Conservation (phyloP, 768 basidiomycete species). For the Pulveroboletus sp. region DNA sequence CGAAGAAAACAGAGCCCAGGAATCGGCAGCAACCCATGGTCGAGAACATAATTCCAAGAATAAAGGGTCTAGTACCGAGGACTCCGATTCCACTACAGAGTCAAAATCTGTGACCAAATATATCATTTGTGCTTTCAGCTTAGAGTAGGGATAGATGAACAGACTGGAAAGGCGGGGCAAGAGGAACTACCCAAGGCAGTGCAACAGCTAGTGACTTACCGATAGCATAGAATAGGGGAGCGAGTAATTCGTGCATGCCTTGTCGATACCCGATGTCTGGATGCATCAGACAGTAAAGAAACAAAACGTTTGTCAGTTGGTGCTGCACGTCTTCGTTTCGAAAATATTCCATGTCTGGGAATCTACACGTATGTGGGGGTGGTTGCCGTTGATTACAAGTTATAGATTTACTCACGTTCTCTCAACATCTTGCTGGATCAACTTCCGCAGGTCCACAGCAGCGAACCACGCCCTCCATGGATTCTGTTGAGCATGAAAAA, state of each 20-base stretch:
- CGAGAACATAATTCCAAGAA: constrained; percentile 61
- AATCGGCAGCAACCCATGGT: constrained; percentile 76
- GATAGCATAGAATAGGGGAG: constrained; percentile 72
- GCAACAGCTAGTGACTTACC: constrained; percentile 20
- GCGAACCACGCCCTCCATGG: constrained; percentile 96
- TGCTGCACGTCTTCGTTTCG: constrained; percentile 67
- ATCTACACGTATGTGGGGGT: constrained; percentile 44
- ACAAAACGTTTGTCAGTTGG: constrained; percentile 82
- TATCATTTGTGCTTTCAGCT: constrained; percentile 24
- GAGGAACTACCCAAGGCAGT: constrained; percentile 1
- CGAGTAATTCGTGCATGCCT: constrained; percentile 97
- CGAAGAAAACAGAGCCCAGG: constrained; percentile 75
- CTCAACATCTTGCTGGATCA: constrained; percentile 91
- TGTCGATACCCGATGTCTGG: constrained; percentile 90
- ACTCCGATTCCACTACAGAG: constrained; percentile 44
- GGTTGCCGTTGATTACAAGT: constrained; percentile 1
- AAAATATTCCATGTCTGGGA: constrained; percentile 96
- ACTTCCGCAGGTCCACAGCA: constrained; percentile 82
- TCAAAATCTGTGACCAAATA: constrained; percentile 62
- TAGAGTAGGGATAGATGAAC: constrained; percentile 15
- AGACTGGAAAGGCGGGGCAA: constrained; percentile 7
- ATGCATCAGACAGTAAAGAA: constrained; percentile 75
- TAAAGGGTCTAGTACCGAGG: constrained; percentile 31
- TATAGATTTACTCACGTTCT: constrained; percentile 65
- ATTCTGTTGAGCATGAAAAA: constrained; percentile 46